Percentiles rank a stretch among this genome's conserved stretches.
phyloP scores from a whole-genome alignment of 208 protist genomes.

The Angomonas ambiguus region DNA sequence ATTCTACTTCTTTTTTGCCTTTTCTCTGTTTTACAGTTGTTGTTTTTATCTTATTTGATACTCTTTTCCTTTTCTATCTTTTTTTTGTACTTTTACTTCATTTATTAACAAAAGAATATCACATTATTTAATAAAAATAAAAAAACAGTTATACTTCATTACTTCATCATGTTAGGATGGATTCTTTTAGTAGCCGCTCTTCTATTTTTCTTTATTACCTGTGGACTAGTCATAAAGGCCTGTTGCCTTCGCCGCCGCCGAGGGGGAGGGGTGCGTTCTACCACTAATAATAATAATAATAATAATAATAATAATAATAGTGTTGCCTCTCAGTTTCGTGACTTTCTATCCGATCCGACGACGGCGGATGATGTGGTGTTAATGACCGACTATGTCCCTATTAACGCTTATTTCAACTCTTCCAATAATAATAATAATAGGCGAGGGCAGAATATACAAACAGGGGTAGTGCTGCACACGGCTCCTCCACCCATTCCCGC shows the following conservation, averaged over 20 bases:
- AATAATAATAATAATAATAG: not conserved
- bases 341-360: not conserved
- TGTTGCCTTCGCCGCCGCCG: not conserved
- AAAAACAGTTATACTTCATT: not conserved
- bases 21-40: not conserved
- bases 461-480: not conserved
- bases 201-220: not conserved
- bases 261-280: not conserved
- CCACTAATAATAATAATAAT: slow-evolving; percentile 1
- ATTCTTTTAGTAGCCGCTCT: not conserved
- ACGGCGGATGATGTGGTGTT: not conserved
- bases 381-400: not conserved
- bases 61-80: not conserved
- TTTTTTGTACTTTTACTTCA: not conserved
- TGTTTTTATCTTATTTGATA: not conserved
- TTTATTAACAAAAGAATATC: not conserved
- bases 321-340: too few species aligned
- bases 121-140: not conserved
- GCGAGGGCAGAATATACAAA: not conserved
- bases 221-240: not conserved
- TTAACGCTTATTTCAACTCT: not conserved
- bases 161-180: not conserved
- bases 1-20: not conserved
- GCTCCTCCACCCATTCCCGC: not conserved
- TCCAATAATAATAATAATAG: not conserved